phyloP scores from a whole-genome alignment of 352 stramenopile genomes.

The Globisporangium canariense region DNA sequence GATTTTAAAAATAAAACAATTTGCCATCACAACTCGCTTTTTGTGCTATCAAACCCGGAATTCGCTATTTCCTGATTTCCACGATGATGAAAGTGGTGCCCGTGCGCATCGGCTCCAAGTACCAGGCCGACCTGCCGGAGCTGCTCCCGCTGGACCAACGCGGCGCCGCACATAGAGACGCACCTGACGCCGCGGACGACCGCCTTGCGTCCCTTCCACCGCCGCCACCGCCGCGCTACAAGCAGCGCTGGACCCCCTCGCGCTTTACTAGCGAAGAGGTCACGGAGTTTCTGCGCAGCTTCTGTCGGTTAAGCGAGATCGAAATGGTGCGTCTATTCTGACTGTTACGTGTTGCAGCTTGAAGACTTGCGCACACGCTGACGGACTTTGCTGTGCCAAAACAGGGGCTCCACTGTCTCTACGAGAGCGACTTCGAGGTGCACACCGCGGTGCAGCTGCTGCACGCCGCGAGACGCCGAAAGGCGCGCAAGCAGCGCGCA shows the following conservation, averaged over 20 bases:
- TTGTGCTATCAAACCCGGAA: too few species aligned
- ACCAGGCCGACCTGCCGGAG: conserved; percentile 52
- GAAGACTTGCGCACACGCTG: background rate
- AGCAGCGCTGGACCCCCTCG: conserved; percentile 40
- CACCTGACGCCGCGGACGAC: too few species aligned
- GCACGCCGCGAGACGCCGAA: conserved; percentile 26
- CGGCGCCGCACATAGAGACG: background rate
- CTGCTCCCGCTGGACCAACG: conserved; percentile 34
- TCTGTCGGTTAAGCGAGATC: conserved; percentile 43
- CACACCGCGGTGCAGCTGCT: conserved; percentile 38
- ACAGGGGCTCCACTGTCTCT: conserved; percentile 61
- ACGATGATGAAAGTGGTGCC: conserved; percentile 21
- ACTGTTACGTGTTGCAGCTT: background rate
- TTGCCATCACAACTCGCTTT: too few species aligned
- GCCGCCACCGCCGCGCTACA: conserved; percentile 17
- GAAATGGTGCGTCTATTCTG: conserved; percentile 33
- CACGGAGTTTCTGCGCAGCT: conserved; percentile 47
- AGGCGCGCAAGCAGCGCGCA: conserved; percentile 22
- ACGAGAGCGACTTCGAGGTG: conserved; percentile 51
- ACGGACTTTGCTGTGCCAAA: background rate
- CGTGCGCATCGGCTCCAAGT: conserved; percentile 30
- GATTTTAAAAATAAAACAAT: too few species aligned
- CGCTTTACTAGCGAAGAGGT: conserved; percentile 34
- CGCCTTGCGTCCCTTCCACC: too few species aligned
- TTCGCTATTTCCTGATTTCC: background rate